A percentile compares a stretch with the other conserved stretches of the same genome.
Evolutionary conservation across 805 yeast genomes (phyloP).

Genomic region (Cyberlindnera mrakii): DNA sequence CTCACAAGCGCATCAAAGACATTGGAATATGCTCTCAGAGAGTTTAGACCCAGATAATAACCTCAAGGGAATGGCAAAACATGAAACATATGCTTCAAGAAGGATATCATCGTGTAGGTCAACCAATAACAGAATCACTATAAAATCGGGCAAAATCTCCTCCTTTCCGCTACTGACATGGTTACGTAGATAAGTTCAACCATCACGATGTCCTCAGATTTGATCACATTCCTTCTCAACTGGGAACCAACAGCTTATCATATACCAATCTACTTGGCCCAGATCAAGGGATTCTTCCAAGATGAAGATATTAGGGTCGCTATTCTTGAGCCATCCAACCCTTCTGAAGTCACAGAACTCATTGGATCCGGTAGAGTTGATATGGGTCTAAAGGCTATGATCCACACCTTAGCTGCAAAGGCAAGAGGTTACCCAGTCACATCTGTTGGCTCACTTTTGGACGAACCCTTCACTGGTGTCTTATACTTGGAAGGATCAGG

Average conservation of each 20-base stretch:
- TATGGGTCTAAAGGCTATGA: neutral
- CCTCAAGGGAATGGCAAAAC: no score
- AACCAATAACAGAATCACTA: no score
- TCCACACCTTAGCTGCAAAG: neutral
- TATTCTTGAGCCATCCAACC: neutral
- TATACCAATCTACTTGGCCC: neutral
- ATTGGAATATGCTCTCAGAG: no score
- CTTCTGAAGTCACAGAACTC: neutral
- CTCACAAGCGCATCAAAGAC: no score
- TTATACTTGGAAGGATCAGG: neutral
- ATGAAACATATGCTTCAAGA: no score
- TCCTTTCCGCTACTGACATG: no score
- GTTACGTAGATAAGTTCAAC: no score
- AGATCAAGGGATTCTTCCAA: neutral
- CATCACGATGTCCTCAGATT: neutral
- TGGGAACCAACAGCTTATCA: conserved; percentile 1
- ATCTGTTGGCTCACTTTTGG: neutral
- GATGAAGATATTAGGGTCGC: neutral
- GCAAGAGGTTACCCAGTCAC: conserved; percentile 1
- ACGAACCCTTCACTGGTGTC: conserved; percentile 1
- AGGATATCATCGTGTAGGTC: no score
- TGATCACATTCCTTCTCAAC: neutral
- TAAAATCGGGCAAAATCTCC: no score
- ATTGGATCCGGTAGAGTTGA: neutral
- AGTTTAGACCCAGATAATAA: no score